These are phyloP conservation scores for Zygosaccharomyces pseudobailii DNA, from an alignment of 1,139 yeast genomes.

Conservation along the genomic window DNA sequence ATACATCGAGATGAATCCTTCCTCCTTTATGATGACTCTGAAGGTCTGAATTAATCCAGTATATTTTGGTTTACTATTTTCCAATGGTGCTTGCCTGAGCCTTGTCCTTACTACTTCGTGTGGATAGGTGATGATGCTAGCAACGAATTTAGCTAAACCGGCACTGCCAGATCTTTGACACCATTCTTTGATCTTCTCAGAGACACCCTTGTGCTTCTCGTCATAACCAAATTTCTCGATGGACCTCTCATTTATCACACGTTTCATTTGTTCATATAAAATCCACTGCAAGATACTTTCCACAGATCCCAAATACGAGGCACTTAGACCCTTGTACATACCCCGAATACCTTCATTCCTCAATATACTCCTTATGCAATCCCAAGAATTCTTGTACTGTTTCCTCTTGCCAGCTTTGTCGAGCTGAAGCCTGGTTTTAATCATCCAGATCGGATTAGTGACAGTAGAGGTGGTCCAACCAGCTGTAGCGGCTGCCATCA, in stretches of 20 bases:
- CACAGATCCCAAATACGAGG: conserved; percentile 89
- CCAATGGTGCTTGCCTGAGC: conserved; percentile 86
- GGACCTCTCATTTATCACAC: conserved; percentile 57
- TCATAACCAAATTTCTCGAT: conserved; percentile 37
- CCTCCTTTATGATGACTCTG: conserved; percentile 75
- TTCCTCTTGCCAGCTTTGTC: conserved; percentile 54
- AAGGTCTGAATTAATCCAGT: conserved; percentile 88
- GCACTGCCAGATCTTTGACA: conserved; percentile 96
- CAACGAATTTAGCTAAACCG: conserved; percentile 90
- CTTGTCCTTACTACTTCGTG: conserved; percentile 97
- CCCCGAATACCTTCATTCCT: conserved; percentile 75
- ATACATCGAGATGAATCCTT: conserved; percentile 89
- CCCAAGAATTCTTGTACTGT: conserved; percentile 77
- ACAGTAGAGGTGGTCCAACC: conserved; percentile 95
- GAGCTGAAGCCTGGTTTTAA: conserved; percentile 88
- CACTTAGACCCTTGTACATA: conserved; percentile 83
- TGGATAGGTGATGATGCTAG: conserved; percentile 90
- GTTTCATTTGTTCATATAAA: conserved; percentile 89
- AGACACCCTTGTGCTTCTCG: conserved; percentile 47
- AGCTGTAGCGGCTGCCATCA: conserved; percentile 85
- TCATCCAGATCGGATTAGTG: conserved; percentile 99
- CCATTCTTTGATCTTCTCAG: conserved; percentile 81
- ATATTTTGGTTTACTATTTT: conserved; percentile 78
- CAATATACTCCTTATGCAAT: conserved; percentile 68
- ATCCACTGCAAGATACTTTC: conserved; percentile 98